Conservation (phyloP, 352 stramenopile species). For the Peronospora farinosa region DNA sequence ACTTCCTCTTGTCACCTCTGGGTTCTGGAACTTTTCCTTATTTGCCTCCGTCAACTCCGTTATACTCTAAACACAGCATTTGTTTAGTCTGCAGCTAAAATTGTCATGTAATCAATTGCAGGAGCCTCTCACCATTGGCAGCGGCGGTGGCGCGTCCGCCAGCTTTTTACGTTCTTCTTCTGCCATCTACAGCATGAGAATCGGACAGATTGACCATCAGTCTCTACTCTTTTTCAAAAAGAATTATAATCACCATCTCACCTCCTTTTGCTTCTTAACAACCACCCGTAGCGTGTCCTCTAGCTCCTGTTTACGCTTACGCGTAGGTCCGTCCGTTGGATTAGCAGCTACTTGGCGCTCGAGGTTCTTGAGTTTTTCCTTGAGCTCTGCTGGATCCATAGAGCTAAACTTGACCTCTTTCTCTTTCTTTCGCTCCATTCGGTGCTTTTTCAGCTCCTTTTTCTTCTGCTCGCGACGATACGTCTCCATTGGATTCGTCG, state of each 20-base stretch:
- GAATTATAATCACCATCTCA: slow-evolving; percentile 1
- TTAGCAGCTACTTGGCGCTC: slow-evolving; percentile 57
- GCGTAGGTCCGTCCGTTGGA: slow-evolving; percentile 54
- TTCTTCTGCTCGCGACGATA: slow-evolving; percentile 79
- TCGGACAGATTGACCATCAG: background rate
- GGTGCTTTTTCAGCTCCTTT: slow-evolving; percentile 80
- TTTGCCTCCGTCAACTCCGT: slow-evolving; percentile 48
- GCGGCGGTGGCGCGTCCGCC: slow-evolving; percentile 22
- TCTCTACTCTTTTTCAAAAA: background rate
- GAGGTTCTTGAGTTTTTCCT: slow-evolving; percentile 52
- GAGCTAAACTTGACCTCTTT: slow-evolving; percentile 53
- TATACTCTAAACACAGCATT: slow-evolving; percentile 39
- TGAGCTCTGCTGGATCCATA: slow-evolving; percentile 54
- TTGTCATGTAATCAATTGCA: slow-evolving; percentile 28
- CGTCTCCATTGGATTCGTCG: slow-evolving; percentile 64
- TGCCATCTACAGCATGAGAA: slow-evolving; percentile 26
- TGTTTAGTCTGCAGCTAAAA: slow-evolving; percentile 37
- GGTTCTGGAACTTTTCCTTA: slow-evolving; percentile 57
- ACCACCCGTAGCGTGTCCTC: slow-evolving; percentile 60
- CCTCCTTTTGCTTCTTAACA: slow-evolving; percentile 68
- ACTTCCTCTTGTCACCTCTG: slow-evolving; percentile 36
- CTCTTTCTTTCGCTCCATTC: slow-evolving; percentile 46
- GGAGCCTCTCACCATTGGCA: slow-evolving; percentile 15
- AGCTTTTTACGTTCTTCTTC: slow-evolving; percentile 38
- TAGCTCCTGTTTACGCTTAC: slow-evolving; percentile 74